Base-by-base conservation (phyloP, 2,329 filamentous ascomycete species). In the Fusarium siculi region DNA sequence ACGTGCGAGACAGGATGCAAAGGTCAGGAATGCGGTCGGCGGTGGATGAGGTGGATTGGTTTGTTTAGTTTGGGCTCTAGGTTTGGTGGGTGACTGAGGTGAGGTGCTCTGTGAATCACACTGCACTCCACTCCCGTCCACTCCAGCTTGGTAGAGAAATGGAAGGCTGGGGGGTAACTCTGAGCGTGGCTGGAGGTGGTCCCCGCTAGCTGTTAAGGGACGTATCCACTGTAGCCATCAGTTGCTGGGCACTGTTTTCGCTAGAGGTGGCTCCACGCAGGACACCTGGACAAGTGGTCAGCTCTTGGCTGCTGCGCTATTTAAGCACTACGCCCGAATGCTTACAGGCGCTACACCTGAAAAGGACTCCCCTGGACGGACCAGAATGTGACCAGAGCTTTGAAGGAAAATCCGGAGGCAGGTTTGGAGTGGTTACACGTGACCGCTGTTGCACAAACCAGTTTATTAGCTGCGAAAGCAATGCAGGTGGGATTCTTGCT, bases 91-190 rank as follows among this genome's bases (percentile, higher is more conserved):
- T 28, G 32, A 42, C 23, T 40, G 34, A 50, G 34, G 23, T 54
- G 43, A 40, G 37, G 37, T 40, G 30, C 21, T 25, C 49, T 36
- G n/a, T 44, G 47, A 43, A 64, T 70, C 63, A 79, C 75, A 74
- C 64, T 28, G 18, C 23, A 53, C n/a, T 53, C 19, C 50, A 53
- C 34, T 53, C 50, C 44, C 18, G 44, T 47, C 23, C 34, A 53
- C 50, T 54, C 34, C 50, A 53, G 34, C 23, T 53, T 53, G 19
- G 50, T 53, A 73, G 66, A 78, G 55, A 67, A 67, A 61, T 67
- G 46, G 65, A 79, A 79, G 78, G 78, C 78, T 79, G 78, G 78
- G 77, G 76, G 71, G 63, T 70, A 59, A 69, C 59, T 74, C 68
- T 74, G 52, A 72, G 74, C 72, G 78, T 79, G 78, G 78, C 78